Evolutionary conservation across 345 rosid species (phyloP).

Genomic region (Arabis alpina): DNA sequence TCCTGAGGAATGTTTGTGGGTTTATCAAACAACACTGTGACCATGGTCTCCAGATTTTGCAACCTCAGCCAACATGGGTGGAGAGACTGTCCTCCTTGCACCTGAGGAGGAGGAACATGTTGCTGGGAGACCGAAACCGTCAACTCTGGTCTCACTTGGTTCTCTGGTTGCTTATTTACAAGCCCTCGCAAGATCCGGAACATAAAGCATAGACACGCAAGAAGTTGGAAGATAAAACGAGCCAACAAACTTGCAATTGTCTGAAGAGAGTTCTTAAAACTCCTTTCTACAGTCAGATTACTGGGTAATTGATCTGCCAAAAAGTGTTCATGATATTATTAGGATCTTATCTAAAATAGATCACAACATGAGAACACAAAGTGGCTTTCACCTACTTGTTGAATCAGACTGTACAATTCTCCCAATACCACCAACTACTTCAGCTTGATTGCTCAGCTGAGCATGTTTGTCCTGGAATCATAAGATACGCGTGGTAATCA

Average conservation of each 20-base stretch:
- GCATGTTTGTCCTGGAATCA: conserved; percentile 35
- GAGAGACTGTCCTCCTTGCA: conserved; percentile 51
- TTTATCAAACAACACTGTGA: conserved; percentile 64
- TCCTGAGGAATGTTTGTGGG: conserved; percentile 80
- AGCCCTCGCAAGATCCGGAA: conserved; percentile 51
- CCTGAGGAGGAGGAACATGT: conserved; percentile 43
- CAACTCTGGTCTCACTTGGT: conserved; percentile 45
- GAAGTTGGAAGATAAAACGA: conserved; percentile 52
- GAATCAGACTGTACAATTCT: conserved; percentile 44
- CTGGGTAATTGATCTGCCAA: conserved; percentile 55
- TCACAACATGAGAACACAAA: conserved; percentile 8
- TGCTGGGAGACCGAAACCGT: conserved; percentile 47
- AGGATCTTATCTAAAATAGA: conserved; percentile 15
- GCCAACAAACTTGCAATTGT: conserved; percentile 43
- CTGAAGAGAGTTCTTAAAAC: conserved; percentile 45
- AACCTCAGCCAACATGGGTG: conserved; percentile 89
- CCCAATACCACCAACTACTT: conserved; percentile 45
- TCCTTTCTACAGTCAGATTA: conserved; percentile 40
- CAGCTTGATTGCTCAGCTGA: conserved; percentile 39
- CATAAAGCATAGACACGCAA: conserved; percentile 56
- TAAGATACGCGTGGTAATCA: neutral
- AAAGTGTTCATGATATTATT: conserved; percentile 19
- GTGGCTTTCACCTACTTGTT: conserved; percentile 47
- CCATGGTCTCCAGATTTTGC: conserved; percentile 72
- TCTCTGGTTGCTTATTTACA: conserved; percentile 48